Base-by-base conservation (phyloP, 2,329 filamentous ascomycete species). In the Ceratocystis colombiana region DNA sequence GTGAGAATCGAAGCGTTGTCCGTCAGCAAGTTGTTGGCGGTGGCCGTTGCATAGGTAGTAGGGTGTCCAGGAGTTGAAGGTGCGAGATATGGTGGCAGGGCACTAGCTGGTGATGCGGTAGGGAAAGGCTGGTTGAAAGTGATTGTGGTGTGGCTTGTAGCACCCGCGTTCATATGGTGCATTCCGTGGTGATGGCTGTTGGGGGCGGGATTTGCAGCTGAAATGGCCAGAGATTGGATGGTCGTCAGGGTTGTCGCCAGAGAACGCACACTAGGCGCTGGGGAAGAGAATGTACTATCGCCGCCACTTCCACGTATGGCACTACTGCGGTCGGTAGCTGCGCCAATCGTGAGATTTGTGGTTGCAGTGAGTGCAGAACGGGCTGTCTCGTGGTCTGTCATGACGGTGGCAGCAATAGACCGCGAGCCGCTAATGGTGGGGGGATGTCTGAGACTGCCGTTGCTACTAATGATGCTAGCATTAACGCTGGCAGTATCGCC, bases 1-100 rank as follows among this genome's bases (percentile, higher is more conserved):
- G 90, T 95, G 68, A 95, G 77, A 70, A 95, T 92, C 30, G 89
- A 93, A 25, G 90, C 90, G 73, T 95, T 90, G 74, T 95, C 90
- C 1, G 88, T 90, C 44, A 93, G 78, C 5, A 93, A 80, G 71
- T 89, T 90, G 75, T 92, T 91, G 64, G 89, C 89, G 0, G 88
- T 93, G 1, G 88, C 88, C n/a, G 82, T 84, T 63, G 80, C 83
- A 74, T 93, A 93, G 0, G 88, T 92, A 4, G 85, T 83, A 1
- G 88, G 88, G 70, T 86, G 82, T 68, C 77, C 72, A 67, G 72
- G 72, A n/a, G 75, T 73, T 22, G 73, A 71, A 8, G 84, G 84
- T 1, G 80, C 82, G 33, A 89, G 78, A 74, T 91, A 87, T 2
- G 86, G 78, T 2, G 88, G 88, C 59, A 92, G 86, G 20, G 88